Percentiles rank a stretch among this genome's conserved stretches.
These are phyloP conservation scores for Xerocomus potaroensis DNA, from an alignment of 768 basidiomycete species.

Conservation along the genomic window DNA sequence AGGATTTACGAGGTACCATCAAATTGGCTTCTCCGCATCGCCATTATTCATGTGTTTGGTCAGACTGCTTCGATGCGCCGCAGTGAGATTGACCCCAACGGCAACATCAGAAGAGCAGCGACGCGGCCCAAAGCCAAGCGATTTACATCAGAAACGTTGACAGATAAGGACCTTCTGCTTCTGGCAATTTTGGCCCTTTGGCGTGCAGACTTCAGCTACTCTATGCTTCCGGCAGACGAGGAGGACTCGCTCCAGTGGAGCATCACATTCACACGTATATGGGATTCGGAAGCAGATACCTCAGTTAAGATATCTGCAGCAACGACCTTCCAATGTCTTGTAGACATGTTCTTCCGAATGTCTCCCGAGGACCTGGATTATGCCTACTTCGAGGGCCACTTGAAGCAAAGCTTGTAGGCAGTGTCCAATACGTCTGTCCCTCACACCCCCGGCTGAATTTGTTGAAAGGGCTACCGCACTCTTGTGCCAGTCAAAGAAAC, in stretches of 20 bases:
- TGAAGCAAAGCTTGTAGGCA: conserved; percentile 47
- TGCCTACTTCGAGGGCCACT: conserved; percentile 37
- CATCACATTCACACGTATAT: conserved; percentile 45
- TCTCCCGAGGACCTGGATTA: conserved; percentile 37
- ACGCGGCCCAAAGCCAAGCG: conserved; percentile 60
- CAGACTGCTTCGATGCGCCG: conserved; percentile 51
- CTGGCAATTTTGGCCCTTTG: conserved; percentile 68
- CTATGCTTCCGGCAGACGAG: conserved; percentile 41
- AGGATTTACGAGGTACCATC: conserved; percentile 52
- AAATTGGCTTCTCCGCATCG: conserved; percentile 3
- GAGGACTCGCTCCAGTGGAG: conserved; percentile 46
- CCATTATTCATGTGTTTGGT: conserved; percentile 9
- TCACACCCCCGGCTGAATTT: background rate
- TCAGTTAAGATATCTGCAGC: conserved; percentile 62
- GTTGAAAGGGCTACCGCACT: conserved; percentile 19
- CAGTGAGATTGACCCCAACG: conserved; percentile 57
- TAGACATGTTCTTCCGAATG: conserved; percentile 42
- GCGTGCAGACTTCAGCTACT: conserved; percentile 55
- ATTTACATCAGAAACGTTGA: conserved; percentile 52
- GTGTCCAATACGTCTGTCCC: conserved; percentile 16
- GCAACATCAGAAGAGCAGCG: conserved; percentile 49
- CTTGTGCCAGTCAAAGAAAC: conserved; percentile 50
- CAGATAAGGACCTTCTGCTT: conserved; percentile 66
- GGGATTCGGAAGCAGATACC: conserved; percentile 59
- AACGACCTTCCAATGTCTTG: conserved; percentile 43